Evolutionary conservation across 2,329 filamentous ascomycete genomes (phyloP), one percentile per base, ranked within the genome.

Genomic region (Knufia petricola): DNA sequence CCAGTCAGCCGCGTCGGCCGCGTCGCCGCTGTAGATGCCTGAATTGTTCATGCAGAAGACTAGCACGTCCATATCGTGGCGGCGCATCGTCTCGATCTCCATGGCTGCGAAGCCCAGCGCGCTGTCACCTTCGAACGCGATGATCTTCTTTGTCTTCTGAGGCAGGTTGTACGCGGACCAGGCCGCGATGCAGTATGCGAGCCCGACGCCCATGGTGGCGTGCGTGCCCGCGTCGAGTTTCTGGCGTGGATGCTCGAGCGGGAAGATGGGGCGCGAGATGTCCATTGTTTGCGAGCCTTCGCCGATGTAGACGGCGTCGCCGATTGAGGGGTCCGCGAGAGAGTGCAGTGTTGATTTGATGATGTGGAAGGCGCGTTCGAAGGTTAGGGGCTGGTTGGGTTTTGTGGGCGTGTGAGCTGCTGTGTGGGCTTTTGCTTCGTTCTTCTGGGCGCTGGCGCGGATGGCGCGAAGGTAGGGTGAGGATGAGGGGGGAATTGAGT

Each of bases 271-370:
- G 17, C 76, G 71, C 2, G 73, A 76, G 46, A 79, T 78, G 54
- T 79, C 77, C 77, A 79, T 80, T 4, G 76, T 77, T 56, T 78
- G 78, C 7, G 76, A 74, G 4, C 76, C 76, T 62, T 79, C 75
- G 1, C 74, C 76, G 30, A 79, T 65, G 52, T 78, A 79, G 19
- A 78, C 71, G 20, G 78, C 68, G 37, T 67, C 62, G 19, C 70
- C 73, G 10, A 72, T 60, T 34, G 67, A 64, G 1, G 66, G 67
- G 10, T 66, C 70, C 0, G 67, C 73, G 24, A 74, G 57, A 3
- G 53, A 57, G 53, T 77, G 68, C 7, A 79, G 62, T 2, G 68
- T 69, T 2, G 63, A 58, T 53, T 73, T 76, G 56, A 79, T 76
- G 41, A 75, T 62, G 41, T 73, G 66, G 58, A 76, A 79, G 2